These are phyloP conservation scores for Paramecium sonneborni DNA, from an alignment of 73 alveolate species.

Conservation along the genomic window DNA sequence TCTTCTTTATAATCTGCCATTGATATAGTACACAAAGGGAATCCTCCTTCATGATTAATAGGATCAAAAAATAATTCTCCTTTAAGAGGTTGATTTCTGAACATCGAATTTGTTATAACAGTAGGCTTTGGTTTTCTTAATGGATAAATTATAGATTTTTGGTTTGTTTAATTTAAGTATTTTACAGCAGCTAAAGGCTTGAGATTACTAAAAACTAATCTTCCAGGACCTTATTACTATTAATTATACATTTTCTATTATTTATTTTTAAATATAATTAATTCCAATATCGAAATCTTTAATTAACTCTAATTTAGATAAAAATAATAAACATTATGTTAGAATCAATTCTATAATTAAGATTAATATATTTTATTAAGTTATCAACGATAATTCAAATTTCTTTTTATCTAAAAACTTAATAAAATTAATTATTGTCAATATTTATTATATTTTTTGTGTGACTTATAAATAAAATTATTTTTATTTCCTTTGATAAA, in stretches of 20 bases:
- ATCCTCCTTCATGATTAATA: constrained; percentile 28
- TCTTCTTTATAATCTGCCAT: not conserved
- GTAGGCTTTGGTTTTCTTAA: not conserved
- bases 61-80: constrained; percentile 36
- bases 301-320: not conserved
- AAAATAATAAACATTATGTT: not conserved
- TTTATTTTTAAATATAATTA: no score
- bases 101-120: not conserved
- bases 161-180: no score
- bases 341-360: not conserved
- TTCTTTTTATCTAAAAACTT: not conserved
- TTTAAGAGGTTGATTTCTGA: not conserved
- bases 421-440: not conserved
- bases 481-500: no score
- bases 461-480: no score
- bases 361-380: not conserved
- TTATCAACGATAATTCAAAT: constrained; percentile 48
- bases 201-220: no score
- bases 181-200: no score
- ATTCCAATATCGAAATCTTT: no score
- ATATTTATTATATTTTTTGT: no score
- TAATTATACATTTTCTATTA: no score
- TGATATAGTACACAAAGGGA: constrained; percentile 4
- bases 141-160: not conserved
- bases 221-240: no score